phyloP scores from a whole-genome alignment of 345 rosid species.

The Alliaria petiolata region DNA sequence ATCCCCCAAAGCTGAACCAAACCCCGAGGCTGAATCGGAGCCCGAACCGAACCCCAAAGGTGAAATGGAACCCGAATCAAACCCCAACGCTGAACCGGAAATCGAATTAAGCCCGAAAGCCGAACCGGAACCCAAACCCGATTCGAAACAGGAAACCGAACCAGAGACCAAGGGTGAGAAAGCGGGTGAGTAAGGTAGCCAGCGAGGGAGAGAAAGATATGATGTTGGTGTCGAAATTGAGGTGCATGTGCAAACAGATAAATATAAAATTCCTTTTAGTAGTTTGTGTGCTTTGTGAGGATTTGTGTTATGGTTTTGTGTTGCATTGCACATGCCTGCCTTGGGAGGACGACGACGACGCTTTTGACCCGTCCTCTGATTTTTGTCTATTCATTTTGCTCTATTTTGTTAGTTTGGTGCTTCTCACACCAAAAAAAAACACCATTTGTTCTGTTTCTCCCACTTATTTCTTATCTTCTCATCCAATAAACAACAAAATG shows the following conservation, averaged over 20 bases:
- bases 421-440: neutral
- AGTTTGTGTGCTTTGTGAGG: constrained; percentile 27
- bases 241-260: constrained; percentile 14
- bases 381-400: constrained; percentile 31
- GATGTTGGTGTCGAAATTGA: neutral
- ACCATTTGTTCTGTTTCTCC: constrained; percentile 5
- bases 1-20: constrained; percentile 21
- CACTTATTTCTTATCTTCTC: neutral
- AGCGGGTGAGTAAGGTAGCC: constrained; percentile 19
- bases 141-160: neutral
- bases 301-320: constrained; percentile 18
- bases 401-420: constrained; percentile 21
- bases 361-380: constrained; percentile 19
- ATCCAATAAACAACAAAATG: constrained; percentile 3
- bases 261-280: constrained; percentile 15
- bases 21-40: too few relatives aligned
- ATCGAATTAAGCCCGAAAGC: too few relatives aligned
- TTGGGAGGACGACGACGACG: constrained; percentile 14
- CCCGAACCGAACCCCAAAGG: neutral
- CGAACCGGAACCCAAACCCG: neutral
- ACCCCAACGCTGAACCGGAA: neutral
- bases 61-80: constrained; percentile 5
- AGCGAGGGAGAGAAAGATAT: neutral
- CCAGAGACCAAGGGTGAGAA: constrained; percentile 23
- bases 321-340: constrained; percentile 17